Evolutionary conservation across 768 basidiomycete genomes (phyloP).

Genomic region (Russula griseocarnosa): DNA sequence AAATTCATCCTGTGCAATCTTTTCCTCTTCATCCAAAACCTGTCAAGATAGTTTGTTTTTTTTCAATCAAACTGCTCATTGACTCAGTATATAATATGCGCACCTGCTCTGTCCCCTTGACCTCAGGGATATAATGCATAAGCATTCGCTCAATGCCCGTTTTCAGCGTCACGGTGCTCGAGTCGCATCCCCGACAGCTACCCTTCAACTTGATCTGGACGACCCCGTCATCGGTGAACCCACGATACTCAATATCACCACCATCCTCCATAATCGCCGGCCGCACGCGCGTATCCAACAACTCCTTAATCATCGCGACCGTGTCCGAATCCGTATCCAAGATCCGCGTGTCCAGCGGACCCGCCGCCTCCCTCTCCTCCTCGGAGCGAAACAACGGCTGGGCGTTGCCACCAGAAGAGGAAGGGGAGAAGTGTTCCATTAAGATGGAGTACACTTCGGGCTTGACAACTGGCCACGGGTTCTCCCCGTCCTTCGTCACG

Average conservation of each 20-base stretch:
- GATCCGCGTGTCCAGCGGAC: slow-evolving; percentile 90
- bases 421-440: slow-evolving; percentile 94
- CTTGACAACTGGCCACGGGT: slow-evolving; percentile 85
- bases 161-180: slow-evolving; percentile 93
- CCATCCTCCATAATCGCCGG: slow-evolving; percentile 99
- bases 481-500: slow-evolving; percentile 84
- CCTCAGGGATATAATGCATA: slow-evolving; percentile 98
- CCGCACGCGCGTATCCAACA: slow-evolving; percentile 89
- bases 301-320: slow-evolving; percentile 98
- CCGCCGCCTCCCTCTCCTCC: slow-evolving; percentile 73
- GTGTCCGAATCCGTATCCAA: slow-evolving; percentile 94
- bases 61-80: neutral
- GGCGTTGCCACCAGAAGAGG: slow-evolving; percentile 32
- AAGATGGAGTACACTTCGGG: slow-evolving; percentile 94
- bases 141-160: slow-evolving; percentile 97
- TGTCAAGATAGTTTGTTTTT: slow-evolving; percentile 38
- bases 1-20: slow-evolving; percentile 83
- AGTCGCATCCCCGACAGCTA: slow-evolving; percentile 92
- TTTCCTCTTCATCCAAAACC: slow-evolving; percentile 89
- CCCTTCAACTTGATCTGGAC: slow-evolving; percentile 93
- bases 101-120: slow-evolving; percentile 87
- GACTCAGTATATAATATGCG: slow-evolving; percentile 27
- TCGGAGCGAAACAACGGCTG: slow-evolving; percentile 80
- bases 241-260: slow-evolving; percentile 94
- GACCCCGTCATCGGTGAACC: slow-evolving; percentile 77